Evolutionary conservation across 176 grass and related monocot species (phyloP), one percentile per base, ranked within the genome.

Genomic region (Phragmites australis): DNA sequence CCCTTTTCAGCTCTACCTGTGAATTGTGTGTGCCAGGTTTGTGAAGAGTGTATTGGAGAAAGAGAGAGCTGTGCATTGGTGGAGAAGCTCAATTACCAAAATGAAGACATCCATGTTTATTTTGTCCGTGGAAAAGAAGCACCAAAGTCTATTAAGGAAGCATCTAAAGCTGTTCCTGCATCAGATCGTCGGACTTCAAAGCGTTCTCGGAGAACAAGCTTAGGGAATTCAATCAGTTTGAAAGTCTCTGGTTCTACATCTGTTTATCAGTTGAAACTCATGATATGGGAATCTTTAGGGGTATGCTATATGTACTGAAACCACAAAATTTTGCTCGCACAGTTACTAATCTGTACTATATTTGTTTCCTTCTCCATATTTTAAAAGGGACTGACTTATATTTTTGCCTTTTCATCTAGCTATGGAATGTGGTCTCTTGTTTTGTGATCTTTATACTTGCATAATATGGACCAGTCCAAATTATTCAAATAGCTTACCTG

Each of bases 251-350:
- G 92, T 70, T 91, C 96, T 47, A 99, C 96, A 72, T 79, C 92
- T 0, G 61, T 99, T 65, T 95, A 93, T 87, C 92, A 99, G 70
- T 90, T 99, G 75, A 99, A 99, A 87, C 91, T 99, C 84, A 95
- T 99, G 96, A 95, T 99, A 82, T 99, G 96, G 96, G 93, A 99
- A 81, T 93, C 96, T 65, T 91, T 99, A 76, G 96, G 96, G 92
- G 96, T 99, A 99, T 71, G 81, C 72, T 11, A 54, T n/a, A 59
- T 17, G 69, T 43, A 77, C 74, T 14, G 1, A 70, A 84, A 40
- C 17, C 30, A 12, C 16, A 70, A 30, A 58, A 21, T 7, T 65
- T 43, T 61, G 23, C 9, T 30, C 70, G 6, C 9, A 46, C 34
- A 19, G 47, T 69, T 74, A 13, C 25, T 65, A 50, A 68, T 80